Conservation (phyloP, 768 basidiomycete species). For the Pisolithus albus region DNA sequence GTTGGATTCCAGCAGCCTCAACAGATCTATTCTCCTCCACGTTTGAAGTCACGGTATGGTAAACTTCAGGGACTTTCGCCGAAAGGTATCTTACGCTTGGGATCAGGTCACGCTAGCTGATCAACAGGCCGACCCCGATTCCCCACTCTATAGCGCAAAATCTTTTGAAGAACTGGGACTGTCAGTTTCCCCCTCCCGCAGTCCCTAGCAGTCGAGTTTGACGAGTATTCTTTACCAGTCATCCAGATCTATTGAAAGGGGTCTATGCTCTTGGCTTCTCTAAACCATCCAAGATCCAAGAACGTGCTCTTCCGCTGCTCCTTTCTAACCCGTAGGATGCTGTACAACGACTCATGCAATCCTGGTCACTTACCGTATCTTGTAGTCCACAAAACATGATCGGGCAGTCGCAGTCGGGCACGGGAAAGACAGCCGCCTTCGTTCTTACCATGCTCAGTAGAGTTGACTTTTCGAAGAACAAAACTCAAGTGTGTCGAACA, state of each 20-base stretch:
- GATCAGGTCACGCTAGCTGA: conserved; percentile 89
- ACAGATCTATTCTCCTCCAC: conserved; percentile 70
- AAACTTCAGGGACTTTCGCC: neutral
- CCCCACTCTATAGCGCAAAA: conserved; percentile 90
- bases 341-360: neutral
- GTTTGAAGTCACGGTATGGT: conserved; percentile 72
- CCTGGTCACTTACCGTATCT: conserved; percentile 4
- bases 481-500: conserved; percentile 60
- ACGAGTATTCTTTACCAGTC: conserved; percentile 35
- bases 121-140: conserved; percentile 91
- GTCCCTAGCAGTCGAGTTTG: neutral
- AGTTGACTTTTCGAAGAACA: conserved; percentile 74
- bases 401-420: conserved; percentile 98
- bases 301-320: conserved; percentile 88
- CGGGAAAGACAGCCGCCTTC: conserved; percentile 98
- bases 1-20: conserved; percentile 16
- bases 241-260: conserved; percentile 85
- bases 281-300: conserved; percentile 98
- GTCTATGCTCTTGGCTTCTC: conserved; percentile 94
- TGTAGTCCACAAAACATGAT: conserved; percentile 96
- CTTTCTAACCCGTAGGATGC: conserved; percentile 79
- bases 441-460: conserved; percentile 95
- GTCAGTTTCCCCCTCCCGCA: conserved; percentile 40
- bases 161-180: conserved; percentile 93
- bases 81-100: conserved; percentile 2